Evolutionary conservation across 805 yeast species (phyloP).

Genomic region (Yamadazyma paraphyllophila): DNA sequence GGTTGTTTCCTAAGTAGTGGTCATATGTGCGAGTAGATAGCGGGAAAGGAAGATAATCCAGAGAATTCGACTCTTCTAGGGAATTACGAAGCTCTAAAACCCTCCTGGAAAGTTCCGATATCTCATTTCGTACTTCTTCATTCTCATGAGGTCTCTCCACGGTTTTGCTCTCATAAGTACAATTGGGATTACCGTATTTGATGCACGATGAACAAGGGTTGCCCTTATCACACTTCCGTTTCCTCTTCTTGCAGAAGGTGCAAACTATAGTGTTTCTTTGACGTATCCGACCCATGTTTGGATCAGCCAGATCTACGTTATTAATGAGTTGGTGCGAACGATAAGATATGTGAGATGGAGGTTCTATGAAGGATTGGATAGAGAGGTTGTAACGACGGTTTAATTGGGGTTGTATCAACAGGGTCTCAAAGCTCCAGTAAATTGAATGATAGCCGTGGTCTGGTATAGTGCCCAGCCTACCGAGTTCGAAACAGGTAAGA

Average conservation of each 20-base stretch:
- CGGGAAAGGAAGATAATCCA: not conserved
- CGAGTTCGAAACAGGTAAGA: too few species aligned
- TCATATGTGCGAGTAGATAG: not conserved
- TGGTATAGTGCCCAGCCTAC: too few species aligned
- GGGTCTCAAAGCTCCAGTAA: too few species aligned
- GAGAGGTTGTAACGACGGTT: too few species aligned
- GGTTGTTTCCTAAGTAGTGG: constrained; percentile 9
- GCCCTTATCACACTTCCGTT: constrained; percentile 32
- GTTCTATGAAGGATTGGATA: not conserved
- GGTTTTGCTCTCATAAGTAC: constrained; percentile 15
- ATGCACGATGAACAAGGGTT: constrained; percentile 30
- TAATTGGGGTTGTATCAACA: too few species aligned
- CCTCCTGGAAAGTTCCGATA: too few species aligned
- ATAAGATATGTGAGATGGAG: not conserved
- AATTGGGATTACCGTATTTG: constrained; percentile 24
- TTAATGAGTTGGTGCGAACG: not conserved
- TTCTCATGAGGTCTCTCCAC: not conserved
- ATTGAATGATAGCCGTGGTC: too few species aligned
- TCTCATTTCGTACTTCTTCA: too few species aligned
- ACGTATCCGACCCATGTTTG: constrained; percentile 17
- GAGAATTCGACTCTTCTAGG: not conserved
- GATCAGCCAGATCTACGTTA: too few species aligned
- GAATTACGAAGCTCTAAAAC: too few species aligned
- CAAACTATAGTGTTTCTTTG: constrained; percentile 29
- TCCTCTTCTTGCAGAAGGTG: constrained; percentile 27